These are phyloP conservation scores for Salix purpurea DNA, from an alignment of 345 rosid species.

Conservation along the genomic window DNA sequence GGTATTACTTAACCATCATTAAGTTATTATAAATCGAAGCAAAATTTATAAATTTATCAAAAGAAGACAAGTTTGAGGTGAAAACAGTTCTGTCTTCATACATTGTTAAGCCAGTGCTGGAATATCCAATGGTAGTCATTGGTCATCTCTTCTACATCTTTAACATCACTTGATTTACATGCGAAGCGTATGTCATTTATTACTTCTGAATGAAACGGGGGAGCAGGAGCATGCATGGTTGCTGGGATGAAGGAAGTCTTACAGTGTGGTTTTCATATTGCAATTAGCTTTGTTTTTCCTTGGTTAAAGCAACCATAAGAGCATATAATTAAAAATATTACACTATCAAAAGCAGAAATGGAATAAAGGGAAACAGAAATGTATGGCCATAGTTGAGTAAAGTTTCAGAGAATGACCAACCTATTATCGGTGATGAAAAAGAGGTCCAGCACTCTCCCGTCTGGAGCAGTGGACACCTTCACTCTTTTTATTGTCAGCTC, in stretches of 20 bases:
- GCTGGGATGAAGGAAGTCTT: not conserved
- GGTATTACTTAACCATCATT: too few species aligned
- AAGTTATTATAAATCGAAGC: too few species aligned
- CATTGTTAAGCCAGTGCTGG: too few species aligned
- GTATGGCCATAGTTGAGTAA: not conserved
- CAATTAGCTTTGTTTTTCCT: not conserved
- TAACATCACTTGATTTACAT: too few species aligned
- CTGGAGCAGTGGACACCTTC: slow-evolving; percentile 65
- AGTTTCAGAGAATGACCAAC: slow-evolving; percentile 30
- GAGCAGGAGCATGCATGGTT: too few species aligned
- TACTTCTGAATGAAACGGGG: too few species aligned
- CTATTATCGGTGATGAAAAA: slow-evolving; percentile 64
- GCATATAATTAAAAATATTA: not conserved
- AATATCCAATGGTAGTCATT: too few species aligned
- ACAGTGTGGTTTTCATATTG: not conserved
- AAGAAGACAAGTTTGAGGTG: too few species aligned
- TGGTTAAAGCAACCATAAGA: not conserved
- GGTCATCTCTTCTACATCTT: too few species aligned
- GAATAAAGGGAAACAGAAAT: not conserved
- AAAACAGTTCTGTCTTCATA: too few species aligned
- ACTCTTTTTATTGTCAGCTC: slow-evolving; percentile 63
- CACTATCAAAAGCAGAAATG: not conserved
- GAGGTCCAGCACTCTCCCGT: slow-evolving; percentile 70
- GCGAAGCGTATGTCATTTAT: too few species aligned
- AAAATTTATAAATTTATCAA: too few species aligned